phyloP scores from a whole-genome alignment of 371 early-diverging fungal species.

The Rhizopus delemar region DNA sequence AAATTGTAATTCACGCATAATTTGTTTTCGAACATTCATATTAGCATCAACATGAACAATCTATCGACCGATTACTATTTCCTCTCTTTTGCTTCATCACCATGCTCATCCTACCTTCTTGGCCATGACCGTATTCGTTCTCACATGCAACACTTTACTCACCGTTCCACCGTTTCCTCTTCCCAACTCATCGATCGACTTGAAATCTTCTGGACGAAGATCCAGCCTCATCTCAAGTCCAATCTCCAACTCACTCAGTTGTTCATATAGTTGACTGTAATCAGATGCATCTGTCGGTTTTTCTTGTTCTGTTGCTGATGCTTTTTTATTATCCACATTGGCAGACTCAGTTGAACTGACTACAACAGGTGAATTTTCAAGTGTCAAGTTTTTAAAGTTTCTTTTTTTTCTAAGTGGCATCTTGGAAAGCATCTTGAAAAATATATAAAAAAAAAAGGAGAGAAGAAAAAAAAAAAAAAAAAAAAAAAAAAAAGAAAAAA shows the following conservation, averaged over 20 bases:
- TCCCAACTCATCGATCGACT: conserved; percentile 77
- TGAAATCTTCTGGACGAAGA: conserved; percentile 82
- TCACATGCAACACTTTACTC: conserved; percentile 72
- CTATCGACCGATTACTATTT: conserved; percentile 35
- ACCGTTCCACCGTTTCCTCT: conserved; percentile 89
- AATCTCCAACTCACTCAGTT: conserved; percentile 64
- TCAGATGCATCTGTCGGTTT: conserved; percentile 24
- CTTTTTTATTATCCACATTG: conserved; percentile 10
- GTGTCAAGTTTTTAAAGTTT: conserved; percentile 71
- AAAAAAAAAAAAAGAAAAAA: too few species aligned
- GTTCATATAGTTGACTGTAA: conserved; percentile 45
- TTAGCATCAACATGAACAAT: conserved; percentile 79
- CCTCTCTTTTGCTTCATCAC: background rate
- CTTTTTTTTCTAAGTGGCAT: conserved; percentile 69
- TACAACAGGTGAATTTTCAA: conserved; percentile 52
- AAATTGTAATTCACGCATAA: conserved; percentile 85
- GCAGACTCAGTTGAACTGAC: conserved; percentile 22
- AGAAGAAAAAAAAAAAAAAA: background rate
- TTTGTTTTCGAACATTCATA: conserved; percentile 74
- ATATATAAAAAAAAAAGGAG: too few species aligned
- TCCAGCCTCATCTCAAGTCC: conserved; percentile 77
- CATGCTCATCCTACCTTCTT: conserved; percentile 62
- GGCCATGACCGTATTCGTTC: conserved; percentile 83
- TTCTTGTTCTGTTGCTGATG: conserved; percentile 9
- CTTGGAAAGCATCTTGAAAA: conserved; percentile 32